These are phyloP conservation scores for Pestalotiopsis sp. DNA, from an alignment of 2,329 filamentous ascomycete genomes.

Conservation along the genomic window DNA sequence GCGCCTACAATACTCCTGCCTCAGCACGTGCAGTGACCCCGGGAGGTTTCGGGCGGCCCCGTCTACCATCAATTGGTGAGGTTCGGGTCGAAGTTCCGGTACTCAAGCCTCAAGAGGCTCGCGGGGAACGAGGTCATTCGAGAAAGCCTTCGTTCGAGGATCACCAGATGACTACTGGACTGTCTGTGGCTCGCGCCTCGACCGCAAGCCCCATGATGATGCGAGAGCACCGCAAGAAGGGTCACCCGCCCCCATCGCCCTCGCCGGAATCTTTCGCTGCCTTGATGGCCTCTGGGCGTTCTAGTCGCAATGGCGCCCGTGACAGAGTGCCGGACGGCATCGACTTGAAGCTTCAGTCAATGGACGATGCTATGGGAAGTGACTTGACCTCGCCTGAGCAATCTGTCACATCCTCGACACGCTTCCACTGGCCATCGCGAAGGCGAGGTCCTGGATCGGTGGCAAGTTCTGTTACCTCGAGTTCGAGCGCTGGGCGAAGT, in stretches of 20 bases:
- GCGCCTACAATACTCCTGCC: constrained; percentile 70
- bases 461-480: constrained; percentile 59
- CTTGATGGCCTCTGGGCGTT: constrained; percentile 61
- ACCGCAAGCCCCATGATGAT: constrained; percentile 71
- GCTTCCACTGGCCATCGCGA: constrained; percentile 58
- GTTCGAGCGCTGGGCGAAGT: constrained; percentile 52
- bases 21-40: constrained; percentile 67
- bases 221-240: constrained; percentile 50
- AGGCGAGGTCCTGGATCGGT: constrained; percentile 59
- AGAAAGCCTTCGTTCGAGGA: constrained; percentile 44
- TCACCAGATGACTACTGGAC: constrained; percentile 43
- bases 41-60: constrained; percentile 61
- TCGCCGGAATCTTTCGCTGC: constrained; percentile 65
- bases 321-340: constrained; percentile 77
- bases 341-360: constrained; percentile 64
- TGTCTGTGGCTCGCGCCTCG: constrained; percentile 63
- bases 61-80: constrained; percentile 81
- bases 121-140: constrained; percentile 32
- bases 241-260: constrained; percentile 68
- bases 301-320: constrained; percentile 70
- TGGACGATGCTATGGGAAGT: constrained; percentile 52
- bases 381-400: constrained; percentile 61
- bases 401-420: constrained; percentile 54
- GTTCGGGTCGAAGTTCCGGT: constrained; percentile 41
- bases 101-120: constrained; percentile 20